Percentiles rank a stretch among this genome's conserved stretches.
These are phyloP conservation scores for Talaromyces borbonicus DNA, from an alignment of 495 filamentous ascomycete genomes.

Conservation along the genomic window DNA sequence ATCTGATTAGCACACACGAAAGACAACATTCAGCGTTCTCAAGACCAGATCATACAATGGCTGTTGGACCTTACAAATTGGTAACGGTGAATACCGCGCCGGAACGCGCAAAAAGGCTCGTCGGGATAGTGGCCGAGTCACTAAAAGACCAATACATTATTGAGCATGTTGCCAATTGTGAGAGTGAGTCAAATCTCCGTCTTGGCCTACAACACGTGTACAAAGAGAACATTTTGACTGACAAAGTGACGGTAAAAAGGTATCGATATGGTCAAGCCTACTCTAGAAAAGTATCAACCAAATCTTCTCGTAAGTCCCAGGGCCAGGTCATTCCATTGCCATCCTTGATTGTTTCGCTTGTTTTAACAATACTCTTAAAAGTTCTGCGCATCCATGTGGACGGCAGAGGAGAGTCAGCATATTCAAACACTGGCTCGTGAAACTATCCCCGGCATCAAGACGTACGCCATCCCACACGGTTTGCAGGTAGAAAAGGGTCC, in stretches of 20 bases:
- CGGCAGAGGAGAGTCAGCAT: constrained; percentile 42
- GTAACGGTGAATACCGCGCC: constrained; percentile 62
- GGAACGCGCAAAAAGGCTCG: constrained; percentile 50
- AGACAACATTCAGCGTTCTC: no score
- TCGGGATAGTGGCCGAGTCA: constrained; percentile 47
- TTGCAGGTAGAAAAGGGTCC: constrained; percentile 55
- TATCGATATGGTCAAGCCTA: constrained; percentile 42
- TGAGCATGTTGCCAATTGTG: constrained; percentile 47
- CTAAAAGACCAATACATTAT: constrained; percentile 52
- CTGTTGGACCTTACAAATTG: constrained; percentile 51
- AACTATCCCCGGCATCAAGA: constrained; percentile 42
- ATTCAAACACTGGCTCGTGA: constrained; percentile 46
- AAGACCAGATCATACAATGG: no score
- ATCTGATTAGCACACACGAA: no score
- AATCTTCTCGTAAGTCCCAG: constrained; percentile 43
- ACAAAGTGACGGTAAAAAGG: no score
- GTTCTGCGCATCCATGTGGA: constrained; percentile 65
- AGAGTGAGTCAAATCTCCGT: no score
- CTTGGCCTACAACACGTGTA: no score
- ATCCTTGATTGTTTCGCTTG: no score
- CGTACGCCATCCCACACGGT: constrained; percentile 52
- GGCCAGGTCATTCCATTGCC: no score
- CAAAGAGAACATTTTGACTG: no score
- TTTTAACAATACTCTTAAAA: no score
- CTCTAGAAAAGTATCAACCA: constrained; percentile 38